A percentile compares a stretch with the other conserved stretches of the same genome.
Conservation (phyloP, 1,284 basidiomycete genomes). For the Melanopsichium pennsylvanicum region DNA sequence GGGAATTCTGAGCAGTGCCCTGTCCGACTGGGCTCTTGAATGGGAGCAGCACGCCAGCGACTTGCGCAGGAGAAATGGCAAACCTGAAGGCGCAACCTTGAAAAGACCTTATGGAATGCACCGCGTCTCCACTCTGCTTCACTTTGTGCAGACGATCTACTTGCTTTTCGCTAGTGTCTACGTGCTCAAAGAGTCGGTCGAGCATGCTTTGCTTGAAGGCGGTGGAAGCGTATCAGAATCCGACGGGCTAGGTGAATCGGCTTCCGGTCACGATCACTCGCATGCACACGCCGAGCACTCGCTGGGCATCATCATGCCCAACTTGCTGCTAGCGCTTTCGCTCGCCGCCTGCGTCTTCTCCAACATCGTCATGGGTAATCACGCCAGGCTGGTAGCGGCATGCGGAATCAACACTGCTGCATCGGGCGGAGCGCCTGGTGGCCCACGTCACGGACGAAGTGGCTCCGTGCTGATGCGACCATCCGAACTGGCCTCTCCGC, state of each 20-base stretch:
- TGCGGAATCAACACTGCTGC: constrained; percentile 61
- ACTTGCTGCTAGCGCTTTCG: constrained; percentile 38
- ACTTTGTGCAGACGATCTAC: constrained; percentile 88
- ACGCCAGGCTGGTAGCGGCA: constrained; percentile 57
- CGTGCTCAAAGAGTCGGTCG: constrained; percentile 87
- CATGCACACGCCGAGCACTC: constrained; percentile 49
- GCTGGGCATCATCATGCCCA: constrained; percentile 50
- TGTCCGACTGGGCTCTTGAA: constrained; percentile 37
- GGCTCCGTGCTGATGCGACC: constrained; percentile 54
- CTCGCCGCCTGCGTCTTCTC: constrained; percentile 46
- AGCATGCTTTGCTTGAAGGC: constrained; percentile 62
- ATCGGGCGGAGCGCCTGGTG: constrained; percentile 28
- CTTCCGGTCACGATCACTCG: constrained; percentile 38
- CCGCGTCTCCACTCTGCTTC: constrained; percentile 77
- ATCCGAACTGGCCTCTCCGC: constrained; percentile 42
- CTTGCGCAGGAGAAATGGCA: constrained; percentile 18
- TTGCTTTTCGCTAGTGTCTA: constrained; percentile 89
- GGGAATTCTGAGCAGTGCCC: constrained; percentile 49
- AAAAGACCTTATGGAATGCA: constrained; percentile 71
- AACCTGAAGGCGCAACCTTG: constrained; percentile 18
- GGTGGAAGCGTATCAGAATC: constrained; percentile 4
- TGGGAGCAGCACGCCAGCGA: constrained; percentile 42
- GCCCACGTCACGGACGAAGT: constrained; percentile 36
- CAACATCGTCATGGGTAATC: constrained; percentile 59
- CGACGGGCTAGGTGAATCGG: constrained; percentile 22